Conservation (phyloP, 1,284 basidiomycete genomes). For the Inonotus hispidus region DNA sequence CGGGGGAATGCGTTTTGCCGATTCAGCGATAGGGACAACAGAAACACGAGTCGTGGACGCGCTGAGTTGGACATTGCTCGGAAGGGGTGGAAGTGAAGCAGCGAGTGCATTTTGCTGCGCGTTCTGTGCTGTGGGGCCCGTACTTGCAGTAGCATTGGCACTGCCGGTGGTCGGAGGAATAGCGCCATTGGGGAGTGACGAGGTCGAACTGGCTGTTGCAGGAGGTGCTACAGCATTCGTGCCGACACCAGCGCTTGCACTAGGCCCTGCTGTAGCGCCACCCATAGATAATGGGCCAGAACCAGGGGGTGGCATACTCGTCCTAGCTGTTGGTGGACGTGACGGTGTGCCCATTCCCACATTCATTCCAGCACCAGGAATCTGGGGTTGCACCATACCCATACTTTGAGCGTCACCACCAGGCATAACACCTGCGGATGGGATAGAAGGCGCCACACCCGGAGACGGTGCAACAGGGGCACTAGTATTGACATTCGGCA, state of each 20-base stretch:
- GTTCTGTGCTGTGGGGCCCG: not conserved
- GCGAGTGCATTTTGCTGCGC: not conserved
- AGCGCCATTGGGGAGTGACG: conserved; percentile 22
- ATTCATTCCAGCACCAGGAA: not conserved
- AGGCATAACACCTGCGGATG: not conserved
- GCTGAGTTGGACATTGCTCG: conserved; percentile 43
- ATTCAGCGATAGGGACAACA: conserved; percentile 53
- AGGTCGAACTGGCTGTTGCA: not conserved
- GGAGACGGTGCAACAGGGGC: not conserved
- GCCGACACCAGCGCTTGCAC: conserved; percentile 10
- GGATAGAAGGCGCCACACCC: not conserved
- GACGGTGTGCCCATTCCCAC: conserved; percentile 9
- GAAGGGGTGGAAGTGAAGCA: conserved; percentile 26
- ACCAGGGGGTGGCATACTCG: not conserved
- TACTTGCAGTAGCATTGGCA: conserved; percentile 22
- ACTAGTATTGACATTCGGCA: not conserved
- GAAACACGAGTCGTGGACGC: conserved; percentile 60
- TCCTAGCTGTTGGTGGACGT: not conserved
- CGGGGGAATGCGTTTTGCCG: conserved; percentile 48
- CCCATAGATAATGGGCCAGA: conserved; percentile 7
- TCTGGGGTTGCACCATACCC: not conserved
- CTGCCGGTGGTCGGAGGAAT: conserved; percentile 18
- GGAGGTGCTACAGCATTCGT: not conserved
- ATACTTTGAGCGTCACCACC: not conserved
- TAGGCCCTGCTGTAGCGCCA: conserved; percentile 10